These are phyloP conservation scores for Salvia miltiorrhiza DNA, from an alignment of 257 asterid species.

Conservation along the genomic window DNA sequence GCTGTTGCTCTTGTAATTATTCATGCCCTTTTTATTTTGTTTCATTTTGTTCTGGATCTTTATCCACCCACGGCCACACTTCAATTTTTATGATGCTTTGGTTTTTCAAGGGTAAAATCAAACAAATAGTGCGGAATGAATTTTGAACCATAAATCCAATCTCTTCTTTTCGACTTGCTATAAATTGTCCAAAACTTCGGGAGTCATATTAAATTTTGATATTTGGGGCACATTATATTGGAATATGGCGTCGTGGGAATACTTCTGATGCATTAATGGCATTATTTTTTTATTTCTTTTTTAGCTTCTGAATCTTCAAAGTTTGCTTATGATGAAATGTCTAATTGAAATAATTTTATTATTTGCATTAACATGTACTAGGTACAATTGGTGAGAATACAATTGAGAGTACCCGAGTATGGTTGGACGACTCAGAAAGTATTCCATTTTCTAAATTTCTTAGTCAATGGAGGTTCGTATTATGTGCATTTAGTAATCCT, in stretches of 20 bases:
- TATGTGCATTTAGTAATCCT: not conserved
- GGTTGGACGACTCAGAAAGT: conserved; percentile 99
- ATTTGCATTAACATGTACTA: conserved; percentile 17
- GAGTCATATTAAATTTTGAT: not conserved
- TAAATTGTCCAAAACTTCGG: not conserved
- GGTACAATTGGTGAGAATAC: conserved; percentile 92
- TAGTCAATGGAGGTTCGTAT: conserved; percentile 83
- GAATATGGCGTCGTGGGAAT: not conserved
- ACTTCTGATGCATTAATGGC: not conserved
- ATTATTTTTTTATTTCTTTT: not conserved
- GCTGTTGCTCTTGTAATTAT: conserved; percentile 66
- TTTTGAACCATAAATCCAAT: not conserved
- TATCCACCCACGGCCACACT: not conserved
- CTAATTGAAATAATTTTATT: not conserved
- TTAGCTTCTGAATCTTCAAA: not conserved
- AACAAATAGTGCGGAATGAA: not conserved
- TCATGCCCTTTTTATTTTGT: not conserved
- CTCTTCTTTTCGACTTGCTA: not conserved
- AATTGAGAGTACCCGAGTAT: conserved; percentile 88
- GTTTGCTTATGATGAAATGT: not conserved
- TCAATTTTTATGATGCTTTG: conserved; percentile 1
- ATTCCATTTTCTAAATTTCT: conserved; percentile 91
- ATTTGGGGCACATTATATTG: not conserved
- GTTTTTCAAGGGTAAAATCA: not conserved
- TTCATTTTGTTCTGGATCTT: not conserved